Evolutionary conservation across 768 basidiomycete species (phyloP), one percentile per base, ranked within the genome.

Genomic region (Kwoniella heveanensis): DNA sequence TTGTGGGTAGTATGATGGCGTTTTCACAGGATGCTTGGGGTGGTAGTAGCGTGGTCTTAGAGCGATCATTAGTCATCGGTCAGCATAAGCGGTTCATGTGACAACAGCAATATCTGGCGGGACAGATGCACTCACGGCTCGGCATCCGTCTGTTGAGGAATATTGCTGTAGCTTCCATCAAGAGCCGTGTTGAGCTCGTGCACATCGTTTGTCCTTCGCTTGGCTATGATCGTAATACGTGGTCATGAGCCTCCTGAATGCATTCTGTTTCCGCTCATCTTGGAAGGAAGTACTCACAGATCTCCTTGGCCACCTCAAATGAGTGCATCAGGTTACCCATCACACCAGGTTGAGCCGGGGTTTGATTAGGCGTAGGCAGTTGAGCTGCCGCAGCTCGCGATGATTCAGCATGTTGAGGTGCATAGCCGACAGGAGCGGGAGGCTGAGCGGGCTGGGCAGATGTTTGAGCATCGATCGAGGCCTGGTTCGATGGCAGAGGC

Each of bases 231-330:
- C n/a, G n/a, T n/a, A n/a, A 32, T 32, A 32, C 32, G 13, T 32
- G 32, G 13, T 32, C n/a, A n/a, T n/a, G n/a, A n/a, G n/a, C n/a
- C n/a, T n/a, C n/a, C n/a, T n/a, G n/a, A n/a, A n/a, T n/a, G n/a
- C n/a, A n/a, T n/a, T n/a, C n/a, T n/a, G n/a, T n/a, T n/a, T n/a
- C n/a, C n/a, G n/a, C n/a, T n/a, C 10, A 17, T 44, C 19, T 9
- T 44, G 17, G 39, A 7, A 17, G 36, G 32, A 15, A 72, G 32
- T 22, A 72, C 70, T 56, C 54, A 93, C 94, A 92, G 79, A 96
- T 93, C 83, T 95, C 92, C 82, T 97, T 98, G 48, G 95, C 92
- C 50, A 85, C 89, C 82, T 98, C 95, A 75, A 97, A 98, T 44
- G 91, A 92, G 22, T 89, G 87, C 44, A 97, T 93, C 57, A 99